Conservation (phyloP, 768 basidiomycete genomes). For the Roridomyces roridus region DNA sequence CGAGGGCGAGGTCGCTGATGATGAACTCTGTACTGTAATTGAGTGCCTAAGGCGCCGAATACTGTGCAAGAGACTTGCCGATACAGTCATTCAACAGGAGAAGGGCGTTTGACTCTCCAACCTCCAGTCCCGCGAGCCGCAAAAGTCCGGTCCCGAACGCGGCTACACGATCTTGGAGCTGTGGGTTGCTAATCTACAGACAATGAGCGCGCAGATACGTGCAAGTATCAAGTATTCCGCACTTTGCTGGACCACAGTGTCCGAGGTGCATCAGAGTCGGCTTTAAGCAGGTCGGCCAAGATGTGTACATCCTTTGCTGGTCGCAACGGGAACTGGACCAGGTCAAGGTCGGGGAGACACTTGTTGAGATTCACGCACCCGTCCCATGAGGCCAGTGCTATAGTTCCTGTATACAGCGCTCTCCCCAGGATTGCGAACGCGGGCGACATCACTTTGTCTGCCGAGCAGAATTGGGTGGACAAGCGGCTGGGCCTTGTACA, state of each 20-base stretch:
- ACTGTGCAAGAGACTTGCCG: conserved; percentile 48
- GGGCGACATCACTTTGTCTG: conserved; percentile 87
- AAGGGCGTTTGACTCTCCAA: conserved; percentile 71
- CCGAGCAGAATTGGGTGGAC: conserved; percentile 95
- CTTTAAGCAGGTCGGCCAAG: conserved; percentile 68
- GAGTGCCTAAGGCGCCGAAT: not conserved
- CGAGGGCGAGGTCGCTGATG: conserved; percentile 80
- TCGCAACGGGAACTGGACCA: conserved; percentile 70
- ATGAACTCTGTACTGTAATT: conserved; percentile 63
- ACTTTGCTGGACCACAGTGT: conserved; percentile 86
- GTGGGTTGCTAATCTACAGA: conserved; percentile 74
- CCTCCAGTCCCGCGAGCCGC: conserved; percentile 57
- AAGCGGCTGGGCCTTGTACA: conserved; percentile 82
- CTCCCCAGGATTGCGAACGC: conserved; percentile 80
- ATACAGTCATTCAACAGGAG: conserved; percentile 80
- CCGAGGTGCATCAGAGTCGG: conserved; percentile 69
- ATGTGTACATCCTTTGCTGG: conserved; percentile 77
- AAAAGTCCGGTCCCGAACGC: conserved; percentile 79
- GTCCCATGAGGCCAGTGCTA: conserved; percentile 81
- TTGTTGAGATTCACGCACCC: conserved; percentile 51
- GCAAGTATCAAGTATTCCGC: conserved; percentile 16
- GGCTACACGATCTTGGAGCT: conserved; percentile 71
- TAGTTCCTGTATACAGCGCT: conserved; percentile 93
- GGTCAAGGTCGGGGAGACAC: conserved; percentile 14
- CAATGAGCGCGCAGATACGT: conserved; percentile 4